Evolutionary conservation across 2,329 filamentous ascomycete species (phyloP), one percentile per base, ranked within the genome.

Genomic region (Xenosphaeropsis pyriputrescens): DNA sequence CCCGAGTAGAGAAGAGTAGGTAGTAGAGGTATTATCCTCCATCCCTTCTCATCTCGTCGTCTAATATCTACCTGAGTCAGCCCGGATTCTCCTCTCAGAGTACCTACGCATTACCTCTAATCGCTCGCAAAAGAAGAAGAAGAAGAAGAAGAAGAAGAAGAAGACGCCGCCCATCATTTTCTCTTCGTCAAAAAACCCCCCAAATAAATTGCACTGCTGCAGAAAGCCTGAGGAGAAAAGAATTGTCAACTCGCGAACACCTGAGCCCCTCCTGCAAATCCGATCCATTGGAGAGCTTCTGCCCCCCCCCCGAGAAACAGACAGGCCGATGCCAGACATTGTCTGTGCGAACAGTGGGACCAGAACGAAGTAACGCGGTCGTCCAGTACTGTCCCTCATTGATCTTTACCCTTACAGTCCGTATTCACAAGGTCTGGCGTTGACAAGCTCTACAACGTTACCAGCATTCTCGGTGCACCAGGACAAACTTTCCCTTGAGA

Each of bases 351-450:
- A 32, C 14, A 15, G 30, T 32, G 30, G 30, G 16, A 32, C 30
- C 30, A 12, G 44, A 43, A 13, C 46, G 47, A 19, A 35, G 14
- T 32, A 15, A 32, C 5, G 17, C 31, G 31, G 5, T 18, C 13
- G 6, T 15, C 31, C 31, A 7, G 14, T 15, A 17, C 16, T 14
- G 34, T 17, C 5, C 34, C 13, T n/a, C 14, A 22, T 35, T 26
- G 22, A 26, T 26, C 22, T 26, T 26, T 26, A 26, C 22, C 22
- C 22, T 26, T 26, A 6, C 22, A 26, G 22, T 26, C 22, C 22
- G 22, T 26, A 26, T 26, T 26, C 22, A 26, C 22, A 26, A 26
- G 22, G 22, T 9, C 22, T 9, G 22, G 22, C 22, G 22, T 26
- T 26, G 5, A 11, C 22, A 26, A 26, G 22, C 22, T 26, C 8